Conservation (phyloP, 768 basidiomycete genomes). For the Mycena filopes region DNA sequence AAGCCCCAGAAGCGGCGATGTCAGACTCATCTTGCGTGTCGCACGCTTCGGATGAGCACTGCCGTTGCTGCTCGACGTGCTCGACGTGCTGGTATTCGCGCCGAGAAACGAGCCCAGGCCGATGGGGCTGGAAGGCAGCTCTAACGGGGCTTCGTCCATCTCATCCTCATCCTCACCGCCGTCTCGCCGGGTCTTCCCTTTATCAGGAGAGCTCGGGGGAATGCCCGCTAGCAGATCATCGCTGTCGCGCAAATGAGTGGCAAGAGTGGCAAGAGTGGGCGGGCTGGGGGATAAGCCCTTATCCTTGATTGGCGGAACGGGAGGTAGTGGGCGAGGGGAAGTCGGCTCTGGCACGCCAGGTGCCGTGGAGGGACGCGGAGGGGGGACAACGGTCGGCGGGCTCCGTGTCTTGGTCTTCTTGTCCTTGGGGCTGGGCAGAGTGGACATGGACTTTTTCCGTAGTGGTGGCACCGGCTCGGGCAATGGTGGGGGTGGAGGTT, state of each 20-base stretch:
- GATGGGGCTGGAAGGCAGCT: conserved; percentile 34
- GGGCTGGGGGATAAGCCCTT: conserved; percentile 11
- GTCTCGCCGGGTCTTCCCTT: conserved; percentile 21
- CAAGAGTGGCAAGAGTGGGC: conserved; percentile 1
- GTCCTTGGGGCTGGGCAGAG: conserved; percentile 21
- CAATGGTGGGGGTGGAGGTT: conserved; percentile 27
- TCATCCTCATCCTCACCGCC: conserved; percentile 25
- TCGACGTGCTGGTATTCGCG: conserved; percentile 28
- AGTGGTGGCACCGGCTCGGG: conserved; percentile 13
- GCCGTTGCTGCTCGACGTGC: conserved; percentile 35
- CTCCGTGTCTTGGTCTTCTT: conserved; percentile 34
- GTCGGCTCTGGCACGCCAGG: conserved; percentile 35
- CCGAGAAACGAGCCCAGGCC: conserved; percentile 29
- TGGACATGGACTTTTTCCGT: conserved; percentile 33
- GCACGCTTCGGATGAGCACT: conserved; percentile 49
- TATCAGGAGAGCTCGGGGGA: conserved; percentile 15
- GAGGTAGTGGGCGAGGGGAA: conserved; percentile 35
- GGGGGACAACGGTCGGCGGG: conserved; percentile 31
- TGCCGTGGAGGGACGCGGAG: conserved; percentile 51
- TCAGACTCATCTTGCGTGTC: conserved; percentile 76
- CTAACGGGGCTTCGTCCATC: conserved; percentile 28
- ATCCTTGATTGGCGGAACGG: conserved; percentile 30
- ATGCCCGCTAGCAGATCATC: conserved; percentile 6
- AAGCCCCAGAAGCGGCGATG: conserved; percentile 69
- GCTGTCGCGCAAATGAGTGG: conserved; percentile 12